phyloP scores from a whole-genome alignment of 2,329 filamentous ascomycete genomes.

The Colletotrichum sansevieriae region DNA sequence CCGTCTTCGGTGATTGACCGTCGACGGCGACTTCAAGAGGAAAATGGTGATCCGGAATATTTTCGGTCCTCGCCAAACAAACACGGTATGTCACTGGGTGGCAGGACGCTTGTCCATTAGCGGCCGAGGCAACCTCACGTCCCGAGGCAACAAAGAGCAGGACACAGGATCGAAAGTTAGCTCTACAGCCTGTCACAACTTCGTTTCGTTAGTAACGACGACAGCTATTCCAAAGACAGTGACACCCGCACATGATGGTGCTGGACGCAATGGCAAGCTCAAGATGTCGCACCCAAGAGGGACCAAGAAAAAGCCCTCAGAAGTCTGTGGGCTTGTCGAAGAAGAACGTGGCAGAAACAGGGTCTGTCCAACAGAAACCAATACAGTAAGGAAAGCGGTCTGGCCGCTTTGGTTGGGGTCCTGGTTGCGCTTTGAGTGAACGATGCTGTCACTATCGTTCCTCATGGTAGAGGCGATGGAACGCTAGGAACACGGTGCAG shows the following conservation, averaged over 20 bases:
- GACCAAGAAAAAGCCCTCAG: background rate
- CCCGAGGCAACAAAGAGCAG: background rate
- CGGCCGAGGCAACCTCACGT: background rate
- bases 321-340: constrained; percentile 15
- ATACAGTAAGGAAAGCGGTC: constrained; percentile 34
- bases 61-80: background rate
- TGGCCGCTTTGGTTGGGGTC: background rate
- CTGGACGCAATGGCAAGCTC: background rate
- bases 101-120: background rate
- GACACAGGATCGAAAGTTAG: background rate
- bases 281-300: constrained; percentile 3
- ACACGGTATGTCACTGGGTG: constrained; percentile 15
- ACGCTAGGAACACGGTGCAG: constrained; percentile 38
- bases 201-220: background rate
- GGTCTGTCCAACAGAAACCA: background rate
- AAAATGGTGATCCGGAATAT: background rate
- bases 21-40: constrained; percentile 22
- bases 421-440: background rate
- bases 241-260: background rate
- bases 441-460: background rate
- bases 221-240: background rate
- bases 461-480: constrained; percentile 27
- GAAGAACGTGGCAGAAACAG: constrained; percentile 31
- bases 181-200: background rate
- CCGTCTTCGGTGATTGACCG: constrained; percentile 38